phyloP scores from a whole-genome alignment of 345 rosid species.

The Balakata baccata region DNA sequence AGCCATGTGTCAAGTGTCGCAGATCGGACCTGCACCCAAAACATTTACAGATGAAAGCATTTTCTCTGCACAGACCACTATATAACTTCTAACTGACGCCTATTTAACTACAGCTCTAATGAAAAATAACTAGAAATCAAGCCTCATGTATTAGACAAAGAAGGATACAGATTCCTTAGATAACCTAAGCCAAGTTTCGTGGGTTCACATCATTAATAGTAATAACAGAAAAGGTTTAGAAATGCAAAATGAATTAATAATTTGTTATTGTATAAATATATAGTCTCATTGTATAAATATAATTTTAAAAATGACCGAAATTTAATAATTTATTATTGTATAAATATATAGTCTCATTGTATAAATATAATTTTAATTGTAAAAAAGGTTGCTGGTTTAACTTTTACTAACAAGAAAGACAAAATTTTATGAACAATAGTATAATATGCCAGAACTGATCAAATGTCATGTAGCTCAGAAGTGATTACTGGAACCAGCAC shows the following conservation, averaged over 20 bases:
- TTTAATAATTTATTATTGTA: too few relatives aligned
- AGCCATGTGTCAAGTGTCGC: conserved; percentile 98
- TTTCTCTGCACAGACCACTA: neutral
- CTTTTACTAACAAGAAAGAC: neutral
- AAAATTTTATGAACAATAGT: neutral
- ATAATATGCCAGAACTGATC: neutral
- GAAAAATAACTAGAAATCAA: neutral
- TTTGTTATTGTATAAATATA: too few relatives aligned
- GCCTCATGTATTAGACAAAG: neutral
- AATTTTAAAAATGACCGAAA: too few relatives aligned
- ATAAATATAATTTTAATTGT: too few relatives aligned
- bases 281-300: too few relatives aligned
- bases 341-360: too few relatives aligned
- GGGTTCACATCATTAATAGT: neutral
- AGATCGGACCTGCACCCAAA: conserved; percentile 71
- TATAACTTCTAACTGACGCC: neutral
- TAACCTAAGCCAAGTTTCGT: neutral
- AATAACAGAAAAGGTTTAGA: neutral
- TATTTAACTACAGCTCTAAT: neutral
- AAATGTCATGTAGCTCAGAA: neutral
- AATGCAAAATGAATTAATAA: neutral
- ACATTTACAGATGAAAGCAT: neutral
- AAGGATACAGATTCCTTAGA: neutral
- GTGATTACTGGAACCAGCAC: neutral
- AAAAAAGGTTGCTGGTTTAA: too few relatives aligned